These are phyloP conservation scores for Smallanthus sonchifolius DNA, from an alignment of 129 eudicot species.

Conservation along the genomic window DNA sequence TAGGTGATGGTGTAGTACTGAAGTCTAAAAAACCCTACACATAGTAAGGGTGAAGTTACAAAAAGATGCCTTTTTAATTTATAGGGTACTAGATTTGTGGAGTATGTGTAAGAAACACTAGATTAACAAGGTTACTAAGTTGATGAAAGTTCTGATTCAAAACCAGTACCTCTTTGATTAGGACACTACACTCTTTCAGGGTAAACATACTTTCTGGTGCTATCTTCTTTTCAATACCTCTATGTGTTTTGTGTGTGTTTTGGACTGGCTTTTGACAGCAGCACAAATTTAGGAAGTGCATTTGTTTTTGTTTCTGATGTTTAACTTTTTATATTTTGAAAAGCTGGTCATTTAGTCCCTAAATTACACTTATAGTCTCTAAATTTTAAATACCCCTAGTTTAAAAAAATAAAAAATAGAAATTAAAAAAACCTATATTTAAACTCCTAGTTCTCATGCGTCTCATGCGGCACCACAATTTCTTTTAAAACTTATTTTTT, in stretches of 20 bases:
- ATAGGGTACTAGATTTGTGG: slow-evolving; percentile 50
- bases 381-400: too few relatives aligned
- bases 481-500: too few relatives aligned
- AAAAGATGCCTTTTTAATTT: slow-evolving; percentile 33
- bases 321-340: background rate
- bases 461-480: too few relatives aligned
- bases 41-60: slow-evolving; percentile 30
- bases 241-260: slow-evolving; percentile 19
- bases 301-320: slow-evolving; percentile 15
- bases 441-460: too few relatives aligned
- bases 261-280: slow-evolving; percentile 23
- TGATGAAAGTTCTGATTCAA: slow-evolving; percentile 44
- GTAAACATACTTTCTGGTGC: slow-evolving; percentile 33
- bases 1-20: slow-evolving; percentile 17
- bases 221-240: slow-evolving; percentile 25
- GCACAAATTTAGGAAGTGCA: slow-evolving; percentile 23
- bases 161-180: slow-evolving; percentile 38
- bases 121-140: slow-evolving; percentile 42
- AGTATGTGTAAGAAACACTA: slow-evolving; percentile 44
- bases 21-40: slow-evolving; percentile 27
- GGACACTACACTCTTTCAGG: slow-evolving; percentile 37
- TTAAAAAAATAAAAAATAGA: too few relatives aligned
- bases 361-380: too few relatives aligned
- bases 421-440: too few relatives aligned
- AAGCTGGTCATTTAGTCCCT: slow-evolving; percentile 28